Conservation (phyloP, 306 rosid genomes). For the Gastrolobium villosum region DNA sequence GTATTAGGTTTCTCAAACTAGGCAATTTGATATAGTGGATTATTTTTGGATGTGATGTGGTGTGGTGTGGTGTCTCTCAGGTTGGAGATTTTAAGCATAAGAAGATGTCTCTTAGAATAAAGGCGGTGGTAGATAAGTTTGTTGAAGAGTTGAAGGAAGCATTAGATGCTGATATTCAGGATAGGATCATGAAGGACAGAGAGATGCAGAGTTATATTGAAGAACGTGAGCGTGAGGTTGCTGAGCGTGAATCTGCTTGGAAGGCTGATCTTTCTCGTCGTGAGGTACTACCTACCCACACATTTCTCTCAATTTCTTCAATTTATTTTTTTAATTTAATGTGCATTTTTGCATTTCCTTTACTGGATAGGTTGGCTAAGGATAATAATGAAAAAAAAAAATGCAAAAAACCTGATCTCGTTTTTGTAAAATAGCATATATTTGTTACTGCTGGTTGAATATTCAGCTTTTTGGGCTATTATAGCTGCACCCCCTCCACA, state of each 20-base stretch:
- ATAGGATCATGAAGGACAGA: conserved; percentile 95
- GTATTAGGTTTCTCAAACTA: background rate
- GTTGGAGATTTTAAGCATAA: conserved; percentile 37
- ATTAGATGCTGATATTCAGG: conserved; percentile 93
- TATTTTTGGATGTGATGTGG: conserved; percentile 30
- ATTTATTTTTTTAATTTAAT: background rate
- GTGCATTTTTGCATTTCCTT: background rate
- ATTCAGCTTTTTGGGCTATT: conserved; percentile 4
- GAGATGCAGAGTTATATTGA: conserved; percentile 99
- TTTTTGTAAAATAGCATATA: background rate
- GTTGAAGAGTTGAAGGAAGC: conserved; percentile 96
- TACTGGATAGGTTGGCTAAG: background rate
- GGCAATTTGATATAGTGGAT: background rate
- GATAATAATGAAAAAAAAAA: conserved; percentile 13
- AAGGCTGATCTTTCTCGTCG: conserved; percentile 99
- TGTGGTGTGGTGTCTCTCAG: conserved; percentile 26
- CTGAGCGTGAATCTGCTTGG: conserved; percentile 99
- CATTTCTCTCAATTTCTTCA: conserved; percentile 29
- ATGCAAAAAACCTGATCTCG: conserved; percentile 11
- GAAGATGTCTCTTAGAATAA: conserved; percentile 88
- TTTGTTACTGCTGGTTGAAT: conserved; percentile 24
- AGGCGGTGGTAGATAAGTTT: conserved; percentile 93
- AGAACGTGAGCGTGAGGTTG: conserved; percentile 98
- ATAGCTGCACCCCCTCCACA: background rate
- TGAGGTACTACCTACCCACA: conserved; percentile 60